These are phyloP conservation scores for Russula earlei DNA, from an alignment of 768 basidiomycete genomes.

Conservation along the genomic window DNA sequence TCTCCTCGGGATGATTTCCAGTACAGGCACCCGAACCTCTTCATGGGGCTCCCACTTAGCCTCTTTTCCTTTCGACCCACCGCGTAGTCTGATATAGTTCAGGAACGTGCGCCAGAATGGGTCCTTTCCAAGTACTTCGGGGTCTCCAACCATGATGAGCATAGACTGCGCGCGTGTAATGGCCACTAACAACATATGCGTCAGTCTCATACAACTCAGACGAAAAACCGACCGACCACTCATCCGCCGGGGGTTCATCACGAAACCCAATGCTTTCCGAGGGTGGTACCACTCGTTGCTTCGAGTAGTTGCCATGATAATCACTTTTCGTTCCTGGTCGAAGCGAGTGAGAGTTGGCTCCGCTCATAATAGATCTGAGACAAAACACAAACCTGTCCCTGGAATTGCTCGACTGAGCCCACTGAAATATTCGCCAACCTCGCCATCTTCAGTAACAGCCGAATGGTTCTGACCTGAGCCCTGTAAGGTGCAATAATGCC, in stretches of 20 bases:
- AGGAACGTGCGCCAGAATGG: constrained; percentile 52
- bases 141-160: constrained; percentile 54
- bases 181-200: constrained; percentile 35
- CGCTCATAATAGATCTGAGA: not conserved
- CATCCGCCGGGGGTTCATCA: constrained; percentile 30
- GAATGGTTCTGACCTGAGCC: constrained; percentile 30
- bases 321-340: constrained; percentile 29
- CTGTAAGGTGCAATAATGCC: constrained; percentile 35
- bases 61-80: constrained; percentile 44
- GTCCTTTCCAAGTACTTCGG: constrained; percentile 46
- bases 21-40: not conserved
- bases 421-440: constrained; percentile 24
- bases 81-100: constrained; percentile 40
- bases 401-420: constrained; percentile 34
- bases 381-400: constrained; percentile 30
- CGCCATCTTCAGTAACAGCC: constrained; percentile 20
- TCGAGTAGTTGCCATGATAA: constrained; percentile 33
- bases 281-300: constrained; percentile 25
- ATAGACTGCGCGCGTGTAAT: constrained; percentile 58
- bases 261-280: constrained; percentile 28
- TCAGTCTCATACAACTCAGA: not conserved
- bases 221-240: constrained; percentile 27
- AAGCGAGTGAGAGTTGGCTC: not conserved
- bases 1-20: not conserved
- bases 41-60: constrained; percentile 30